Percentiles rank a stretch among this genome's conserved stretches.
These are phyloP conservation scores for Pelagomonas calceolata DNA, from an alignment of 108 stramenopile genomes.

Conservation along the genomic window DNA sequence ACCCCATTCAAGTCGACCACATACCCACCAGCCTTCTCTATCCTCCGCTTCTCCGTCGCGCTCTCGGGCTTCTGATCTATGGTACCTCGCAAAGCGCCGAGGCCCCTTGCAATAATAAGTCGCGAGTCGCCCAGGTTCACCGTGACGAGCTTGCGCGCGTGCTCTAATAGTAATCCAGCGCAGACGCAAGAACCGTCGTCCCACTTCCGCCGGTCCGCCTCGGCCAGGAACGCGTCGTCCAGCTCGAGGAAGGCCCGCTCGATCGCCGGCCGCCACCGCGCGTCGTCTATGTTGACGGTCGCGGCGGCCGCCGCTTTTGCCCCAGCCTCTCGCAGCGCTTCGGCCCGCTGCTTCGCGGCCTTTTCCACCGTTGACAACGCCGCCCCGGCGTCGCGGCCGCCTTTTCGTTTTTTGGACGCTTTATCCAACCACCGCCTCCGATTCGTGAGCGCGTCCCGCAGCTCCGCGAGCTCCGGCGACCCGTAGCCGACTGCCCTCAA, in stretches of 20 bases:
- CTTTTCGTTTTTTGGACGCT: neutral
- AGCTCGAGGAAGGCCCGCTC: neutral
- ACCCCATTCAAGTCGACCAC: neutral
- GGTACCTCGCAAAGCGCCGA: neutral
- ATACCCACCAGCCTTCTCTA: neutral
- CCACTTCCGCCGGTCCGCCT: neutral
- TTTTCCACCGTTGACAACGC: neutral
- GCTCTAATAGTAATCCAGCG: neutral
- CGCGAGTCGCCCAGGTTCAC: neutral
- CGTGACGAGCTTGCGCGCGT: neutral
- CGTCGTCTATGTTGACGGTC: neutral
- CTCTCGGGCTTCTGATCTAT: neutral
- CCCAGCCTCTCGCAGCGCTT: neutral
- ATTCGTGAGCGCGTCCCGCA: neutral
- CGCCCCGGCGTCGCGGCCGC: neutral
- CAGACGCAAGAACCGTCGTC: neutral
- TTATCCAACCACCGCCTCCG: neutral
- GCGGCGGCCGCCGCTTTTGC: neutral
- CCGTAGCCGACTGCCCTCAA: neutral
- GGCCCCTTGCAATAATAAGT: neutral
- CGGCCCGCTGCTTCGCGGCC: neutral
- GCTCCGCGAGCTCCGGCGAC: neutral
- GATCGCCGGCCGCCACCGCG: neutral
- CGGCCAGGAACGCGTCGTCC: neutral
- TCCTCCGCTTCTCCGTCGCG: neutral